phyloP scores from a whole-genome alignment of 75 land plant species.

The Pinus taeda region DNA sequence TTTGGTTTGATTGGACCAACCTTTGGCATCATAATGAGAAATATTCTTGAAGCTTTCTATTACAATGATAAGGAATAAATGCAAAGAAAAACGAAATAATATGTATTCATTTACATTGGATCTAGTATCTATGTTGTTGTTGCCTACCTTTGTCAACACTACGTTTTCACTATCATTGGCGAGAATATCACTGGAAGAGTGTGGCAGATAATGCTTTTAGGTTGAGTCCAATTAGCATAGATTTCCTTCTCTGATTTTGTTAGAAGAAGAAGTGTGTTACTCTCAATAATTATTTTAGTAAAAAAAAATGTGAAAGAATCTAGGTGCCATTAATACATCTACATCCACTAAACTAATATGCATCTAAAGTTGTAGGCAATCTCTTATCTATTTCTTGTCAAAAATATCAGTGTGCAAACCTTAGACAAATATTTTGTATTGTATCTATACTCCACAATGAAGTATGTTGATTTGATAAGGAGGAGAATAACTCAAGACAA shows the following conservation, averaged over 20 bases:
- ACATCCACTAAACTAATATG: background rate
- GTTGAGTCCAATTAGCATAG: constrained; percentile 27
- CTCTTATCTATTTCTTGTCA: background rate
- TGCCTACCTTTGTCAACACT: constrained; percentile 79
- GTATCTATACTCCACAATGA: constrained; percentile 80
- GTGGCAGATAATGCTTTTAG: constrained; percentile 87
- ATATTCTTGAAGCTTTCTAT: constrained; percentile 80
- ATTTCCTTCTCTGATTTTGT: background rate
- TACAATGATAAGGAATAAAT: constrained; percentile 51
- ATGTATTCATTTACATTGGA: constrained; percentile 76
- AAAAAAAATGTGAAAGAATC: background rate
- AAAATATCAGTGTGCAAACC: background rate
- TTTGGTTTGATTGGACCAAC: constrained; percentile 84
- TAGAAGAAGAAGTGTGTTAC: background rate
- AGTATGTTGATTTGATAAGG: constrained; percentile 91
- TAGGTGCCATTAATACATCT: background rate
- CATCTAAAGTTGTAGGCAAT: background rate
- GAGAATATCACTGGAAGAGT: constrained; percentile 92
- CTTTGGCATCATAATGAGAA: constrained; percentile 81
- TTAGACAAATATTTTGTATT: constrained; percentile 10
- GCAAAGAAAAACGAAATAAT: constrained; percentile 69
- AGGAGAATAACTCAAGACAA: constrained; percentile 79
- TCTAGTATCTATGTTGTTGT: constrained; percentile 69
- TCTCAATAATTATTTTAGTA: background rate
- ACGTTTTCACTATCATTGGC: constrained; percentile 89